Percentiles rank a stretch among this genome's conserved stretches.
These are phyloP conservation scores for Candida sanyaensis DNA, from an alignment of 1,139 yeast species.

Conservation along the genomic window DNA sequence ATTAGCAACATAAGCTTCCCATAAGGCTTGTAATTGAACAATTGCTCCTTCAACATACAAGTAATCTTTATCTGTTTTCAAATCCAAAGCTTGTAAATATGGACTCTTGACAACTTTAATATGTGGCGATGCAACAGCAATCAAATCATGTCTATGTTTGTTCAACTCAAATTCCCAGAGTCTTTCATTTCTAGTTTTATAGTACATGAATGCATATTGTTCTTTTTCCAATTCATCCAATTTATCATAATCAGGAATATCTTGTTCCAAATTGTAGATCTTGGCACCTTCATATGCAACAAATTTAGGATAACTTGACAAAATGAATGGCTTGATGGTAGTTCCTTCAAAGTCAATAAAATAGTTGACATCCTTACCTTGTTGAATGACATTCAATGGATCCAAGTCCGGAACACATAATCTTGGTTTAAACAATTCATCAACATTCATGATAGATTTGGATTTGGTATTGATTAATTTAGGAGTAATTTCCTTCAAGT, in stretches of 20 bases:
- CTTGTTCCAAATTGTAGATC: constrained; percentile 71
- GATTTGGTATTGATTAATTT: constrained; percentile 54
- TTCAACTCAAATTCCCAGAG: constrained; percentile 82
- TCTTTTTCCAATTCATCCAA: constrained; percentile 73
- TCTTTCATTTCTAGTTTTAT: constrained; percentile 88
- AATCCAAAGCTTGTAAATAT: constrained; percentile 64
- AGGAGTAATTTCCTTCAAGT: constrained; percentile 56
- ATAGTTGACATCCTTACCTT: constrained; percentile 36
- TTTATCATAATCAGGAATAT: constrained; percentile 67
- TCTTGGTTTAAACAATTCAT: constrained; percentile 70
- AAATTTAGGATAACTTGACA: constrained; percentile 78
- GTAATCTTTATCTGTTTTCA: constrained; percentile 63
- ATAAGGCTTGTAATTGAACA: constrained; percentile 72
- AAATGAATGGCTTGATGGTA: constrained; percentile 75
- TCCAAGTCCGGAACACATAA: constrained; percentile 81
- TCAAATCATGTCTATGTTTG: constrained; percentile 60
- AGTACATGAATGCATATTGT: constrained; percentile 82
- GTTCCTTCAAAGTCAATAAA: constrained; percentile 84
- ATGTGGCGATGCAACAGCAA: constrained; percentile 80
- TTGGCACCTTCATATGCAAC: constrained; percentile 87
- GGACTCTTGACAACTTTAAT: constrained; percentile 68
- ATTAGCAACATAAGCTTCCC: constrained; percentile 70
- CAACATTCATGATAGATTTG: constrained; percentile 56
- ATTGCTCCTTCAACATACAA: constrained; percentile 66
- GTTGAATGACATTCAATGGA: constrained; percentile 78